These are phyloP conservation scores for Cryptomeria japonica DNA, from an alignment of 75 land plant genomes.

Conservation along the genomic window DNA sequence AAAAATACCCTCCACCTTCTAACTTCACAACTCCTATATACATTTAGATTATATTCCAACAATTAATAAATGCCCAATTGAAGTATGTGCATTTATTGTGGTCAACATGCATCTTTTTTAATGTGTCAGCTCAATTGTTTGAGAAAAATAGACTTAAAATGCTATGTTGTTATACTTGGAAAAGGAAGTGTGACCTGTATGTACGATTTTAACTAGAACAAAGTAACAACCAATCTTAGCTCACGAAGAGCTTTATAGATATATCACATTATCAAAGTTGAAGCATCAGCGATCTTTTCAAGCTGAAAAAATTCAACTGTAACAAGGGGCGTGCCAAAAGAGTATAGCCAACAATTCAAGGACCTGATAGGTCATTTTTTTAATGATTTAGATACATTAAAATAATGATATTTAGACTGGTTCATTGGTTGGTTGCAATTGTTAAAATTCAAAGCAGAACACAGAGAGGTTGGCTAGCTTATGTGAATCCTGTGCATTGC, in stretches of 20 bases:
- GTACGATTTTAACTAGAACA: no score
- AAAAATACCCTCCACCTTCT: neutral
- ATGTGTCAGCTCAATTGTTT: neutral
- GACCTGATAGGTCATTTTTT: neutral
- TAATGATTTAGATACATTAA: neutral
- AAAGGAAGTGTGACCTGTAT: neutral
- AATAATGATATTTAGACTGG: neutral
- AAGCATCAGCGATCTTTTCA: no score
- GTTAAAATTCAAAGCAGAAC: neutral
- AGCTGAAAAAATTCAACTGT: neutral
- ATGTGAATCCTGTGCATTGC: neutral
- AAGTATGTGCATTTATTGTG: neutral
- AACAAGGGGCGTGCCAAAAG: neutral
- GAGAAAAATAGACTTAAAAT: neutral
- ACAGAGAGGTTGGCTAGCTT: neutral
- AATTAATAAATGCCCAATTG: neutral
- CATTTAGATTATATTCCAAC: neutral
- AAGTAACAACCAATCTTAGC: no score
- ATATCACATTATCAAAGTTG: no score
- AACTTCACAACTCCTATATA: neutral
- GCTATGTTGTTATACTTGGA: neutral
- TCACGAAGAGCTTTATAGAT: no score
- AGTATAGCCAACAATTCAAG: neutral
- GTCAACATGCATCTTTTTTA: neutral
- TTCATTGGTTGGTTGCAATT: neutral